phyloP scores from a whole-genome alignment of 2,329 filamentous ascomycete genomes.

The Penicillium janthinellum region DNA sequence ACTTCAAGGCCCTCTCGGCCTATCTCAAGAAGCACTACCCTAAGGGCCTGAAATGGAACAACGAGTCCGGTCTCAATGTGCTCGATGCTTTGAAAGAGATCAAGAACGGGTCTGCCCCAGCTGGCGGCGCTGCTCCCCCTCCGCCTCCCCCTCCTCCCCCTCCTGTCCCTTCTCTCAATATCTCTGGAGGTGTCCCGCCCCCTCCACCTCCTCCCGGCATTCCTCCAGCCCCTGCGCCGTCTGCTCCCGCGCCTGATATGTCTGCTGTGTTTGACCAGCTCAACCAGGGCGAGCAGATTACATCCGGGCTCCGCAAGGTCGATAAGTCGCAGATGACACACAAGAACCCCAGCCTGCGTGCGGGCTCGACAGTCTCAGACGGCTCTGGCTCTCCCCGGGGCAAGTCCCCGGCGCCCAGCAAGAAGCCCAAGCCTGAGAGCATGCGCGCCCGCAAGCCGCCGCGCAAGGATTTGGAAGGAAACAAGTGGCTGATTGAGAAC shows the following conservation, averaged over 20 bases:
- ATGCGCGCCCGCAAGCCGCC: constrained; percentile 82
- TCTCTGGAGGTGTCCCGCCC: constrained; percentile 62
- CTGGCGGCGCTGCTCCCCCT: constrained; percentile 44
- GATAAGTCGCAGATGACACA: constrained; percentile 97
- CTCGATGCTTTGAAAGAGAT: constrained; percentile 67
- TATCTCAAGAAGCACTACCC: constrained; percentile 84
- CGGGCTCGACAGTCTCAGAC: constrained; percentile 68
- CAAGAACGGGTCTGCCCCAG: constrained; percentile 45
- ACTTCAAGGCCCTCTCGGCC: constrained; percentile 79
- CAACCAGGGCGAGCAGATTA: constrained; percentile 87
- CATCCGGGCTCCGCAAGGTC: constrained; percentile 85
- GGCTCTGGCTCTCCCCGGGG: constrained; percentile 54
- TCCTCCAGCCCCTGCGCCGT: constrained; percentile 53
- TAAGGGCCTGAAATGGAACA: constrained; percentile 83
- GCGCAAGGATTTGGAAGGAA: constrained; percentile 77
- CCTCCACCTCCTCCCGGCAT: constrained; percentile 69
- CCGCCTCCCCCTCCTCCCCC: constrained; percentile 57
- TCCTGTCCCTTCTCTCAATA: constrained; percentile 48
- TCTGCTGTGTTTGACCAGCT: constrained; percentile 88
- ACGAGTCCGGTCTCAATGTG: constrained; percentile 70
- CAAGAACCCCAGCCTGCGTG: constrained; percentile 88
- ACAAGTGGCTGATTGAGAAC: constrained; percentile 97
- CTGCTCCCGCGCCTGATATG: constrained; percentile 63
- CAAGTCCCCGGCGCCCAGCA: constrained; percentile 85
- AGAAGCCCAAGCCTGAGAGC: constrained; percentile 82